Evolutionary conservation across 805 yeast species (phyloP).

Genomic region (Ogataea trehalophila): DNA sequence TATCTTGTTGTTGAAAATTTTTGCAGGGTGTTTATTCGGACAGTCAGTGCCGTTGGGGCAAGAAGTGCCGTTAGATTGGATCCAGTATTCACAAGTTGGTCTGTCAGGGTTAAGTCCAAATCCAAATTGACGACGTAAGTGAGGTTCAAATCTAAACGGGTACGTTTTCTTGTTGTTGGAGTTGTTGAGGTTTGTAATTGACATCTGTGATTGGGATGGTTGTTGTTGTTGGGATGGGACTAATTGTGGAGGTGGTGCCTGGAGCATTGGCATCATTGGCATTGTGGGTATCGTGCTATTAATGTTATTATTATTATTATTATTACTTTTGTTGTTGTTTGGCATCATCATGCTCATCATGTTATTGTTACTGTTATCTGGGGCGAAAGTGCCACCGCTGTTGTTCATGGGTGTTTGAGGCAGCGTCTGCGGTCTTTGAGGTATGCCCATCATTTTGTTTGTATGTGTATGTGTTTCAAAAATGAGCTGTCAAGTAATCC

Average conservation of each 20-base stretch:
- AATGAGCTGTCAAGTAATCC: too few relatives aligned
- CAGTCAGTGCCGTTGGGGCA: slow-evolving; percentile 50
- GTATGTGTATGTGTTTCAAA: too few relatives aligned
- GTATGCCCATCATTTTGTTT: slow-evolving; percentile 11
- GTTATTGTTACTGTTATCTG: neutral
- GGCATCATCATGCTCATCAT: slow-evolving; percentile 6
- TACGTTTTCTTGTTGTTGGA: too few relatives aligned
- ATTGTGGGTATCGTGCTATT: slow-evolving; percentile 8
- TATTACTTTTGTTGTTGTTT: neutral
- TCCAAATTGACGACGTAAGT: slow-evolving; percentile 71
- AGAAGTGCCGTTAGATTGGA: slow-evolving; percentile 43
- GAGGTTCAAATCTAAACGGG: slow-evolving; percentile 67
- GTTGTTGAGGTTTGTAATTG: neutral
- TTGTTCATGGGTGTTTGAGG: neutral
- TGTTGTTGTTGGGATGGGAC: slow-evolving; percentile 1
- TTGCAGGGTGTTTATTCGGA: slow-evolving; percentile 76
- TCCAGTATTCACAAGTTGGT: slow-evolving; percentile 75
- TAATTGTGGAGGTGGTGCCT: slow-evolving; percentile 1
- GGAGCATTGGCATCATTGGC: slow-evolving; percentile 8
- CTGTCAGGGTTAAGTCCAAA: slow-evolving; percentile 85
- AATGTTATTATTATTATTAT: neutral
- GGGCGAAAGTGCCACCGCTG: neutral
- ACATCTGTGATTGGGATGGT: neutral
- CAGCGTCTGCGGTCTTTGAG: slow-evolving; percentile 17
- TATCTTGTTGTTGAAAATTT: slow-evolving; percentile 62